These are phyloP conservation scores for Suhomyces chickasaworum DNA, from an alignment of 1,139 yeast species.

Conservation along the genomic window DNA sequence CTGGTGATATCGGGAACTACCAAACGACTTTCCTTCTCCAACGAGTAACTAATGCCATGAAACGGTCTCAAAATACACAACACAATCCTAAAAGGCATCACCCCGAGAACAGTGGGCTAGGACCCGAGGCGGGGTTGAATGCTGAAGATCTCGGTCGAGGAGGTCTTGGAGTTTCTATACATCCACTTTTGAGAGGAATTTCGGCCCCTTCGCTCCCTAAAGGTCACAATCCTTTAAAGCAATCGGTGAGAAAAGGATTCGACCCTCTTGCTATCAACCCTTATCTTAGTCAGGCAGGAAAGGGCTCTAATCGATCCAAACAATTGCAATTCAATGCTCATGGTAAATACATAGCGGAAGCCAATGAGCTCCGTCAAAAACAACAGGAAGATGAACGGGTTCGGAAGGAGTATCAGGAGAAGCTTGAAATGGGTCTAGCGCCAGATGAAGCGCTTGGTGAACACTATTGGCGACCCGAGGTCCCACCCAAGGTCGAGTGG, in stretches of 20 bases:
- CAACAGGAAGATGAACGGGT: conserved; percentile 35
- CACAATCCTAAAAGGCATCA: neutral
- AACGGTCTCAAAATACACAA: neutral
- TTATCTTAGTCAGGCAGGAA: conserved; percentile 50
- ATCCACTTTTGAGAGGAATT: conserved; percentile 52
- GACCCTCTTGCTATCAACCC: conserved; percentile 55
- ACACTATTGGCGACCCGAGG: conserved; percentile 42
- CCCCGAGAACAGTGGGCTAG: neutral
- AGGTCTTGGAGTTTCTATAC: conserved; percentile 58
- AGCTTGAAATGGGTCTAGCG: conserved; percentile 45
- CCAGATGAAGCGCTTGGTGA: conserved; percentile 56
- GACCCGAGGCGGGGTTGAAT: neutral
- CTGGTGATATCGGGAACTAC: too few species aligned
- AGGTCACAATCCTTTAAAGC: conserved; percentile 33
- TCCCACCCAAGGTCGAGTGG: conserved; percentile 75
- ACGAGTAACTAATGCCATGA: neutral
- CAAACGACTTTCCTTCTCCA: neutral
- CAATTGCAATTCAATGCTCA: conserved; percentile 52
- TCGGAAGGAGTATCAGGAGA: conserved; percentile 23
- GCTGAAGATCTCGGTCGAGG: conserved; percentile 18
- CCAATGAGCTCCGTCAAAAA: conserved; percentile 50
- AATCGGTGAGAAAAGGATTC: conserved; percentile 37
- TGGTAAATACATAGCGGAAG: conserved; percentile 65
- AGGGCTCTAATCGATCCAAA: conserved; percentile 26
- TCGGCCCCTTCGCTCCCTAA: conserved; percentile 28